Conservation (phyloP, 192 early-diverging fungal species). For the Mortierella alpina region DNA sequence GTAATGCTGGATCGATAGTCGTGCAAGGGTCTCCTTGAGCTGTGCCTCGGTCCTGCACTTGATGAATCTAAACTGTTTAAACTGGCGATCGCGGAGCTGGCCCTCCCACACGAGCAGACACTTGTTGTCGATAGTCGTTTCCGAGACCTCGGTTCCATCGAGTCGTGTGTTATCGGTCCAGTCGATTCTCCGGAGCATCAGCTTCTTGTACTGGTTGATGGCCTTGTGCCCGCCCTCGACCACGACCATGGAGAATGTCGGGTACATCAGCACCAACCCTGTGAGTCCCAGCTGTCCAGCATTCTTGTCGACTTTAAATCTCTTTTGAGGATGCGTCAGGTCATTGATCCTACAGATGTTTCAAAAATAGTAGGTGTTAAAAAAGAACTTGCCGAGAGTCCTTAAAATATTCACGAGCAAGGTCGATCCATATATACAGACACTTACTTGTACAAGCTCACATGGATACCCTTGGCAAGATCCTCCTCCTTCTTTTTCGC, state of each 20-base stretch:
- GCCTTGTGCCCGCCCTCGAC: slow-evolving; percentile 94
- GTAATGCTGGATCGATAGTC: slow-evolving; percentile 79
- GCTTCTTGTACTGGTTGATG: slow-evolving; percentile 93
- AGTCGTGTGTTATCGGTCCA: slow-evolving; percentile 77
- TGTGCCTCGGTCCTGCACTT: slow-evolving; percentile 78
- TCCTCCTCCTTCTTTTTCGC: slow-evolving; percentile 80
- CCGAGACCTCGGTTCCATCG: slow-evolving; percentile 56
- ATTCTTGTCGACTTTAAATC: slow-evolving; percentile 92
- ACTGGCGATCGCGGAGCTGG: slow-evolving; percentile 78
- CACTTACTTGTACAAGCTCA: slow-evolving; percentile 86
- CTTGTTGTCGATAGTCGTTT: slow-evolving; percentile 72
- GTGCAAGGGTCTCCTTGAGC: slow-evolving; percentile 78
- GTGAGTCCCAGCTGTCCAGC: slow-evolving; percentile 88
- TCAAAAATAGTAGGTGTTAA: no score
- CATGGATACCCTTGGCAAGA: slow-evolving; percentile 73
- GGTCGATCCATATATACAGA: background rate
- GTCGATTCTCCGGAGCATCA: slow-evolving; percentile 96
- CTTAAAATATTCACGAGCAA: background rate
- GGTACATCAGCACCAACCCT: slow-evolving; percentile 81
- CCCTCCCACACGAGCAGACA: slow-evolving; percentile 98
- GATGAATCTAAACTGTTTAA: slow-evolving; percentile 80
- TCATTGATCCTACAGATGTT: slow-evolving; percentile 70
- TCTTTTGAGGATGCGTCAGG: slow-evolving; percentile 83
- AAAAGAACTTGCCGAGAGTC: background rate
- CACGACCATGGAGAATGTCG: slow-evolving; percentile 82